Conservation (phyloP, 179 eudicot species). For the Drosera spatulata region DNA sequence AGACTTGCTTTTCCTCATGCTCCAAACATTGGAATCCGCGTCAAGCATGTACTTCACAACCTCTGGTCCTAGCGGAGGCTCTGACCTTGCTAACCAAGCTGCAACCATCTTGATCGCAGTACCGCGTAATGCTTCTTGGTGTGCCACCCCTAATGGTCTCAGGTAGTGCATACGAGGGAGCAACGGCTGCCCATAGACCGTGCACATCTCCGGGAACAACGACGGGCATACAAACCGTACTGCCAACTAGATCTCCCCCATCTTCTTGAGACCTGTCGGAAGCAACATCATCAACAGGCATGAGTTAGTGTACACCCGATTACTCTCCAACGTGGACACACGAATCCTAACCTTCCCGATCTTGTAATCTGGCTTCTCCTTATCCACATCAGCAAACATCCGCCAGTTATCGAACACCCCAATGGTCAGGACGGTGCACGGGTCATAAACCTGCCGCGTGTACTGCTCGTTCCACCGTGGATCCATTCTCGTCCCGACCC, state of each 20-base stretch:
- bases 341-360: conserved; percentile 83
- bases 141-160: conserved; percentile 84
- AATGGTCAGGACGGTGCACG: conserved; percentile 74
- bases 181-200: conserved; percentile 71
- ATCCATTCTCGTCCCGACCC: conserved; percentile 88
- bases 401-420: conserved; percentile 94
- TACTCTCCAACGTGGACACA: conserved; percentile 79
- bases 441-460: conserved; percentile 97
- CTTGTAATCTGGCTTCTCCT: conserved; percentile 56
- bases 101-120: conserved; percentile 88
- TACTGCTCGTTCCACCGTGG: conserved; percentile 99
- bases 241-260: conserved; percentile 94
- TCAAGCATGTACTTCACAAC: conserved; percentile 84
- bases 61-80: conserved; percentile 84
- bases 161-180: conserved; percentile 87
- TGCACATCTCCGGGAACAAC: conserved; percentile 69
- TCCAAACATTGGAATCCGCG: conserved; percentile 85
- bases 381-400: conserved; percentile 45
- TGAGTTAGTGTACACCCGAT: conserved; percentile 72
- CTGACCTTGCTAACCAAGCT: conserved; percentile 69
- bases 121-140: conserved; percentile 79
- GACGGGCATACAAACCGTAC: conserved; percentile 75
- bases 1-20: conserved; percentile 91
- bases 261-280: conserved; percentile 67
- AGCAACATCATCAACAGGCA: conserved; percentile 59